Evolutionary conservation across 345 rosid genomes (phyloP).

Genomic region (Euphorbia tirucalli): DNA sequence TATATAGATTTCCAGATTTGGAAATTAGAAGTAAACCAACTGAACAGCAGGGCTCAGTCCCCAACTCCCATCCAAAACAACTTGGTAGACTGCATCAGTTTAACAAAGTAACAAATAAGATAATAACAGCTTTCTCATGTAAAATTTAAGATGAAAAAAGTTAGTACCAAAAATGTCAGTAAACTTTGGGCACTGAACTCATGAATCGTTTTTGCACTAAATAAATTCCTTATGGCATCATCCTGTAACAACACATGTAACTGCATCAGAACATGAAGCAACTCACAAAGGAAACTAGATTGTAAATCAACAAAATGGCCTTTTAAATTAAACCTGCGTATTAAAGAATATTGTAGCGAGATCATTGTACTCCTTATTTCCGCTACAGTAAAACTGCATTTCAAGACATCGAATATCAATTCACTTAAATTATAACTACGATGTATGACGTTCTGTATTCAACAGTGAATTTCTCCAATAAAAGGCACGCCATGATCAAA

Average conservation of each 20-base stretch:
- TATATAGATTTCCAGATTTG: neutral
- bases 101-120: neutral
- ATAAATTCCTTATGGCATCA: conserved; percentile 97
- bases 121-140: neutral
- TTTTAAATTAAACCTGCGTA: conserved; percentile 60
- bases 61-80: neutral
- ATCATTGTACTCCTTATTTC: conserved; percentile 80
- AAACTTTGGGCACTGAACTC: conserved; percentile 94
- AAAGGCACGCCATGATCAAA: neutral
- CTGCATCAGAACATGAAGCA: conserved; percentile 2
- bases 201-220: conserved; percentile 95
- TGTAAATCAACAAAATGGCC: conserved; percentile 4
- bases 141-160: neutral
- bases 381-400: conserved; percentile 82
- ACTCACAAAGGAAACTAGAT: neutral
- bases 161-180: conserved; percentile 81
- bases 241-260: conserved; percentile 52
- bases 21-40: neutral
- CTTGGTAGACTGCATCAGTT: neutral
- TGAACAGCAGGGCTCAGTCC: neutral
- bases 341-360: conserved; percentile 98
- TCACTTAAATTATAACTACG: conserved; percentile 11
- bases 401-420: conserved; percentile 21
- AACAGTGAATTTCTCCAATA: neutral
- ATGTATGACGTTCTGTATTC: neutral